Percentiles rank a stretch among this genome's conserved stretches.
phyloP scores from a whole-genome alignment of 805 yeast genomes.

The Wickerhamiella parazyma region DNA sequence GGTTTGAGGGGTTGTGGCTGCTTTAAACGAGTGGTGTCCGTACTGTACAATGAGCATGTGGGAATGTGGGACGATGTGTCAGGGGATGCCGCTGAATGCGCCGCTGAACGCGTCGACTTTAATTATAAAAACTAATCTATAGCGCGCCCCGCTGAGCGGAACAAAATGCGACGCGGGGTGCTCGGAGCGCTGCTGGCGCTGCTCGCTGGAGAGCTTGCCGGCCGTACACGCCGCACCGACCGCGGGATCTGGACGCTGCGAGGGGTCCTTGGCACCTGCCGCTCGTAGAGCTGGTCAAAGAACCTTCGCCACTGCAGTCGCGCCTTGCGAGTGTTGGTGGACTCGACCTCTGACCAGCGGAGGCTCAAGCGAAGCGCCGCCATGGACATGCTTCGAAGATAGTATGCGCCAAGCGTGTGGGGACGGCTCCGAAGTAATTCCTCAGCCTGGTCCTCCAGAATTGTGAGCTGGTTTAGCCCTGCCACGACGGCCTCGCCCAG shows the following conservation, averaged over 20 bases:
- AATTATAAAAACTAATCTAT: no score
- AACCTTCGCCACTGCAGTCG: neutral
- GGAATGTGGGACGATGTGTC: neutral
- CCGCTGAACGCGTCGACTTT: neutral
- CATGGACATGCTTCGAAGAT: neutral
- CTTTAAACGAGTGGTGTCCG: conserved; percentile 4
- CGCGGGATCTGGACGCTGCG: neutral
- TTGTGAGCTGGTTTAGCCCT: no score
- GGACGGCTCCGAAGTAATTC: neutral
- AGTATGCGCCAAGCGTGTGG: neutral
- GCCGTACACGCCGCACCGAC: neutral
- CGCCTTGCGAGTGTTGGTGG: neutral
- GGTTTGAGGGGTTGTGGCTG: conserved; percentile 5
- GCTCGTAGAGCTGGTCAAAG: neutral
- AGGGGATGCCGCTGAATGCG: neutral
- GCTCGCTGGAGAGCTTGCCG: neutral
- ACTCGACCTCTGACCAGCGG: neutral
- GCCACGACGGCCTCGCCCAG: no score
- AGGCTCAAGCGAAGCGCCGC: neutral
- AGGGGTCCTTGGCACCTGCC: neutral
- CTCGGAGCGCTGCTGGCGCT: neutral
- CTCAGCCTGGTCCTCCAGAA: neutral
- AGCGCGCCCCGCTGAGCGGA: neutral
- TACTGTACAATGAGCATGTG: conserved; percentile 4
- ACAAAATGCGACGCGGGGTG: neutral